Conservation (phyloP, 495 filamentous ascomycete genomes). For the Aspergillus kassunensis region DNA sequence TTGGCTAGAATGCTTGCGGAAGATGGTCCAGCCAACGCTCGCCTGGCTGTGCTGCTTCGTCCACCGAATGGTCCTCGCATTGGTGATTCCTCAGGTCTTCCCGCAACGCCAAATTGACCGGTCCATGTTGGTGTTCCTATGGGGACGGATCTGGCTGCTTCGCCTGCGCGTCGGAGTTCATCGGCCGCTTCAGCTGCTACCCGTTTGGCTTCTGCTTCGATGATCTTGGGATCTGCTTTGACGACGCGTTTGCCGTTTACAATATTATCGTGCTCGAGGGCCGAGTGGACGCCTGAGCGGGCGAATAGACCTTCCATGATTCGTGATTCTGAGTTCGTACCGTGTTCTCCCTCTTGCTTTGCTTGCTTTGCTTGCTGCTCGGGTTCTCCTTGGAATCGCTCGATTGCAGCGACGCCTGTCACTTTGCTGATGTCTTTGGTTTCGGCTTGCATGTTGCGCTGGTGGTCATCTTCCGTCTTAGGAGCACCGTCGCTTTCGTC, state of each 20-base stretch:
- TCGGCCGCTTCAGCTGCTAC: conserved; percentile 74
- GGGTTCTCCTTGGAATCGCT: conserved; percentile 46
- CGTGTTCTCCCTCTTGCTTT: conserved; percentile 32
- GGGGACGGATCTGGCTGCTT: conserved; percentile 64
- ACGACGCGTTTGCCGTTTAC: conserved; percentile 63
- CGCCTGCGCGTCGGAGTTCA: conserved; percentile 66
- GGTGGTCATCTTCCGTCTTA: conserved; percentile 18
- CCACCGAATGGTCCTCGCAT: conserved; percentile 16
- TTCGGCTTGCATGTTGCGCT: conserved; percentile 20
- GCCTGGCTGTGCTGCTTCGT: conserved; percentile 31
- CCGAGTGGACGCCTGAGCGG: conserved; percentile 74
- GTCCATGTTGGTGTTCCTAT: conserved; percentile 95
- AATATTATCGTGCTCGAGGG: conserved; percentile 85
- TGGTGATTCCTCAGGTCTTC: conserved; percentile 43
- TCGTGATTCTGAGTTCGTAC: conserved; percentile 53
- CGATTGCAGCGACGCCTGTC: conserved; percentile 55
- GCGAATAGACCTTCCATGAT: conserved; percentile 87
- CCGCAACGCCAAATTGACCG: conserved; percentile 71
- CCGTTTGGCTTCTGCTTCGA: conserved; percentile 74
- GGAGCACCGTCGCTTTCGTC: conserved; percentile 21
- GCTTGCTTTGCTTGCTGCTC: conserved; percentile 32
- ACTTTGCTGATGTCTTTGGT: conserved; percentile 47
- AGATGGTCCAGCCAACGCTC: conserved; percentile 42
- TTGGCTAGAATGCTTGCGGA: conserved; percentile 58
- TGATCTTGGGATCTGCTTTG: conserved; percentile 63